A percentile compares a stretch with the other conserved stretches of the same genome.
Evolutionary conservation across 306 rosid species (phyloP).

Genomic region (Astragalus membranaceus): DNA sequence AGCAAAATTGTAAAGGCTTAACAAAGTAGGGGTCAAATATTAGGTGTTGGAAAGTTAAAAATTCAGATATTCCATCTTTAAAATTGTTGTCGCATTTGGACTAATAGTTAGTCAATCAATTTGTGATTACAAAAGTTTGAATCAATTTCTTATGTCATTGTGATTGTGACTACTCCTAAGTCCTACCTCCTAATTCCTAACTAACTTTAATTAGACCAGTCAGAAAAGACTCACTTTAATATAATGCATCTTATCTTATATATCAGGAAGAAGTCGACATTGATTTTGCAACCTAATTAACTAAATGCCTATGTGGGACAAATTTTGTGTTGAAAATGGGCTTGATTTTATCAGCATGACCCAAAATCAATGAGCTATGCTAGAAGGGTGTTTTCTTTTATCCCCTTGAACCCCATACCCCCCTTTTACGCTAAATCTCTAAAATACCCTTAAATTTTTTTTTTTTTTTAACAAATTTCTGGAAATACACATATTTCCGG

Average conservation of each 20-base stretch:
- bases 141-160: not conserved
- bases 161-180: conserved; percentile 3
- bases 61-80: not conserved
- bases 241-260: no score
- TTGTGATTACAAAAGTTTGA: not conserved
- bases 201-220: no score
- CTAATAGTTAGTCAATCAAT: conserved; percentile 8
- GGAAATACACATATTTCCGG: no score
- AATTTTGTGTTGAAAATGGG: no score
- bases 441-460: no score
- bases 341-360: not conserved
- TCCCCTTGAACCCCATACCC: no score
- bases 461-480: no score
- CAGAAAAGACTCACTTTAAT: no score
- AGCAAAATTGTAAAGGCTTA: not conserved
- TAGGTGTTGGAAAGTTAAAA: not conserved
- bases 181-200: no score
- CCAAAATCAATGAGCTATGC: not conserved
- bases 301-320: no score
- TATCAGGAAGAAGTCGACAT: not conserved
- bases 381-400: no score
- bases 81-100: conserved; percentile 20
- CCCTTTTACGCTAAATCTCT: no score
- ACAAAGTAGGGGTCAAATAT: conserved; percentile 8
- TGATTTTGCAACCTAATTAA: not conserved